Percentiles rank a stretch among this genome's conserved stretches.
phyloP scores from a whole-genome alignment of 2,329 filamentous ascomycete species.

The Monosporascus cannonballus region DNA sequence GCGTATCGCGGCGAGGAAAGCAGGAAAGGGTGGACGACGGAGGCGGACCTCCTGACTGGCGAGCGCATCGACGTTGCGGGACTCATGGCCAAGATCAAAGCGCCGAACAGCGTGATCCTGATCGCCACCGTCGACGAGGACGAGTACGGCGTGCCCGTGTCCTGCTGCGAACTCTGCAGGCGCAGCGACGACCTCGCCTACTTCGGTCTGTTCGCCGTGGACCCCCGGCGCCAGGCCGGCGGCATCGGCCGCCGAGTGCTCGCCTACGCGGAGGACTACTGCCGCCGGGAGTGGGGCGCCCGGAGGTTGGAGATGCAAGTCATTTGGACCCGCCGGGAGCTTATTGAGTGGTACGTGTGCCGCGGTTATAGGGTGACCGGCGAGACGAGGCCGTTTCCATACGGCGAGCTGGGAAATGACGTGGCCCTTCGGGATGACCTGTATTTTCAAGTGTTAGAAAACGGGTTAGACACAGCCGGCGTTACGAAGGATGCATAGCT shows the following conservation, averaged over 20 bases:
- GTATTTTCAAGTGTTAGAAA: constrained; percentile 32
- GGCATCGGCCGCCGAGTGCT: constrained; percentile 38
- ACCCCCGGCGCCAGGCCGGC: constrained; percentile 34
- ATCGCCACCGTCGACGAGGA: constrained; percentile 25
- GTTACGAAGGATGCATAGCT: too few relatives aligned
- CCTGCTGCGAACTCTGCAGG: constrained; percentile 38
- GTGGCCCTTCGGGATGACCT: constrained; percentile 35
- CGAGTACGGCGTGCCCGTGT: constrained; percentile 22
- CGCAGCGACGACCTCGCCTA: constrained; percentile 27
- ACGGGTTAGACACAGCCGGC: constrained; percentile 21
- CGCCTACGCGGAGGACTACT: constrained; percentile 33
- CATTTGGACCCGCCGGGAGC: constrained; percentile 35
- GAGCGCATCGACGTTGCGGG: constrained; percentile 4
- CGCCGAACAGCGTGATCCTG: constrained; percentile 19
- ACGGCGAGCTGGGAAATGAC: constrained; percentile 28
- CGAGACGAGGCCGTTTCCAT: constrained; percentile 36
- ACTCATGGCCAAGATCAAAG: constrained; percentile 10
- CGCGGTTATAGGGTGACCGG: constrained; percentile 36
- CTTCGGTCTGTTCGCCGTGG: constrained; percentile 44
- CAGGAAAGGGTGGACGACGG: constrained; percentile 11
- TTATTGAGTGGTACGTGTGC: constrained; percentile 40
- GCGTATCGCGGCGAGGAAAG: constrained; percentile 12
- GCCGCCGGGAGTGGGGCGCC: constrained; percentile 25
- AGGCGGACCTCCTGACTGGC: constrained; percentile 5
- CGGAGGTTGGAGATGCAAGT: constrained; percentile 37